A percentile compares a stretch with the other conserved stretches of the same genome.
phyloP scores from a whole-genome alignment of 1,284 basidiomycete species.

The Ceratobasidium sp. region DNA sequence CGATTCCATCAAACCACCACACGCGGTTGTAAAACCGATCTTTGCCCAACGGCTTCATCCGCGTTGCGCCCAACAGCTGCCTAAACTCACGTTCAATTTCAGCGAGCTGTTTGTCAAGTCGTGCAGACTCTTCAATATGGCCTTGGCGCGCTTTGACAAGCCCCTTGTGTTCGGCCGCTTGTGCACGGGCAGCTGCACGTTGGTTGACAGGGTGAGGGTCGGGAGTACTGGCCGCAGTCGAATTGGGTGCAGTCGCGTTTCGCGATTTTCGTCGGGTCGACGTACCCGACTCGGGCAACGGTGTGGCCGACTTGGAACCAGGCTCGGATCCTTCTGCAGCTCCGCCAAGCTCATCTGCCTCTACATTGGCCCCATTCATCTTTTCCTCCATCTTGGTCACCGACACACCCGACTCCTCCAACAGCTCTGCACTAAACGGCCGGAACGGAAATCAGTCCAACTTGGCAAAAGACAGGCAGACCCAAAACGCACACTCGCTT shows the following conservation, averaged over 20 bases:
- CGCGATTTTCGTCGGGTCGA: slow-evolving; percentile 39
- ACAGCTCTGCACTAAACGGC: slow-evolving; percentile 68
- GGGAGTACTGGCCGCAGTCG: slow-evolving; percentile 19
- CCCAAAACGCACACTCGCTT: slow-evolving; percentile 76
- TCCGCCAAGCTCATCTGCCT: slow-evolving; percentile 21
- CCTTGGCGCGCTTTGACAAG: slow-evolving; percentile 77
- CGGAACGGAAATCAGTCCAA: neutral
- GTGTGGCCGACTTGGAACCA: slow-evolving; percentile 33
- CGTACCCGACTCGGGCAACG: slow-evolving; percentile 36
- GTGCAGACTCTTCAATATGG: slow-evolving; percentile 86
- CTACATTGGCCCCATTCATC: slow-evolving; percentile 29
- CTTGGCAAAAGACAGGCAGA: slow-evolving; percentile 5
- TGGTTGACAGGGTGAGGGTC: slow-evolving; percentile 40
- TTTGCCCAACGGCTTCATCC: slow-evolving; percentile 86
- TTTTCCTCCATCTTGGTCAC: slow-evolving; percentile 47
- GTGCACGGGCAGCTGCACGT: slow-evolving; percentile 63
- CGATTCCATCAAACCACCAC: slow-evolving; percentile 99
- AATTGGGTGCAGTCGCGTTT: slow-evolving; percentile 29
- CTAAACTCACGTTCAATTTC: slow-evolving; percentile 93
- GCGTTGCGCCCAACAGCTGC: slow-evolving; percentile 79
- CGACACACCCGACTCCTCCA: slow-evolving; percentile 62
- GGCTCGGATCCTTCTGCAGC: slow-evolving; percentile 42
- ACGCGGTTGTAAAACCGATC: slow-evolving; percentile 94
- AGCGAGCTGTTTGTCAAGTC: slow-evolving; percentile 79
- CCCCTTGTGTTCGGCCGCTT: slow-evolving; percentile 64